phyloP scores from a whole-genome alignment of 106 monocot species.

The Dendrobium huoshanense region DNA sequence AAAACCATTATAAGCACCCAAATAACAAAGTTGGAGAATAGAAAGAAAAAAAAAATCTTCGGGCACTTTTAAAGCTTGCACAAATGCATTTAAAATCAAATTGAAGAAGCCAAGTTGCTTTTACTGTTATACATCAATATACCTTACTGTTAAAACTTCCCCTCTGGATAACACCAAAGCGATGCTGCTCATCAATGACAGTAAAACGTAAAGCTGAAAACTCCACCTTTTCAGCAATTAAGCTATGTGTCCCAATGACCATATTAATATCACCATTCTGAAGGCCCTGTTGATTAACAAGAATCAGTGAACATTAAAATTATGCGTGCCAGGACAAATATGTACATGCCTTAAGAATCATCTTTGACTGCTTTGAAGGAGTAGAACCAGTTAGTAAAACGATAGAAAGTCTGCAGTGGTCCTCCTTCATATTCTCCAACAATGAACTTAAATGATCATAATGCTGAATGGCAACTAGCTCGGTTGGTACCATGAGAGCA shows the following conservation, averaged over 20 bases:
- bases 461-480: constrained; percentile 87
- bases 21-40: not conserved
- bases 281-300: constrained; percentile 58
- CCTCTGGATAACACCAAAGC: constrained; percentile 97
- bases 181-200: constrained; percentile 94
- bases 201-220: constrained; percentile 85
- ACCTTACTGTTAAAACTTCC: constrained; percentile 97
- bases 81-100: not conserved
- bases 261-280: constrained; percentile 65
- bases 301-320: not conserved
- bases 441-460: constrained; percentile 68
- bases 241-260: constrained; percentile 96
- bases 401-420: constrained; percentile 50
- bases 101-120: not conserved
- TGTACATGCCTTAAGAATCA: constrained; percentile 47
- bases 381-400: constrained; percentile 93
- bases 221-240: constrained; percentile 85
- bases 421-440: constrained; percentile 44
- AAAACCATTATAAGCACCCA: not conserved
- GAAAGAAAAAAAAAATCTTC: not conserved
- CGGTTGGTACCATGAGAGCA: constrained; percentile 98
- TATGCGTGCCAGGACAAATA: not conserved
- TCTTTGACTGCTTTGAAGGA: constrained; percentile 50
- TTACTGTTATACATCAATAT: not conserved
- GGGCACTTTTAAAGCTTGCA: not conserved